Evolutionary conservation across 2,329 filamentous ascomycete species (phyloP), one percentile per base, ranked within the genome.

Genomic region (Sclerotinia spermophila): DNA sequence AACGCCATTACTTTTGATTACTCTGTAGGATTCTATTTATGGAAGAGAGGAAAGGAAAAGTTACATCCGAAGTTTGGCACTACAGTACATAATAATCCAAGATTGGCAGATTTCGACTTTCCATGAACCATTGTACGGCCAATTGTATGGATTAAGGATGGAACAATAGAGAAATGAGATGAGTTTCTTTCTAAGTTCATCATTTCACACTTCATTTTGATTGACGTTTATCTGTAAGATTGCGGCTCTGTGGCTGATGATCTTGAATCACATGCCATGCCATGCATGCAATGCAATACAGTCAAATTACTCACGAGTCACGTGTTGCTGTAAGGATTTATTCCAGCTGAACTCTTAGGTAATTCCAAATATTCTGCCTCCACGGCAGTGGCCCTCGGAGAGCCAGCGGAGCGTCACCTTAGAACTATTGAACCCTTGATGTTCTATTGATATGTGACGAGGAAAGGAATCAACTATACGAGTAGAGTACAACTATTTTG

Each of bases 91-190:
- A 40, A 62, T 42, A 35, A 45, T 62, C 24, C 27, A 15, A 33
- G 45, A 45, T 33, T 62, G 27, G 59, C 59, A 44, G 59, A 40
- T 40, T 6, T 11, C 56, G 35, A 38, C 24, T 51, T 51, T 51
- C 11, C 15, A 17, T 53, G 48, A 53, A 27, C 48, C 48, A 3
- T 13, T n/a, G 13, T 27, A 27, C 48, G 48, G 48, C 24, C 15
- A 40, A 60, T 60, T 27, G n/a, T 44, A 61, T 40, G 58, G 58
- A 61, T 38, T 61, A 61, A 44, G 19, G 58, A 38, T 61, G 58
- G 58, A 44, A 61, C 35, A 60, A 60, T 40, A 35, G 35, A 40
- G 35, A 27, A 42, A 60, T 40, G 58, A 40, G 58, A 17, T 30
- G 58, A 42, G 38, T 24, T 27, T 59, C 24, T 59, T n/a, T 60